phyloP scores from a whole-genome alignment of 2,329 filamentous ascomycete species.

The Trichoderma asperellum region DNA sequence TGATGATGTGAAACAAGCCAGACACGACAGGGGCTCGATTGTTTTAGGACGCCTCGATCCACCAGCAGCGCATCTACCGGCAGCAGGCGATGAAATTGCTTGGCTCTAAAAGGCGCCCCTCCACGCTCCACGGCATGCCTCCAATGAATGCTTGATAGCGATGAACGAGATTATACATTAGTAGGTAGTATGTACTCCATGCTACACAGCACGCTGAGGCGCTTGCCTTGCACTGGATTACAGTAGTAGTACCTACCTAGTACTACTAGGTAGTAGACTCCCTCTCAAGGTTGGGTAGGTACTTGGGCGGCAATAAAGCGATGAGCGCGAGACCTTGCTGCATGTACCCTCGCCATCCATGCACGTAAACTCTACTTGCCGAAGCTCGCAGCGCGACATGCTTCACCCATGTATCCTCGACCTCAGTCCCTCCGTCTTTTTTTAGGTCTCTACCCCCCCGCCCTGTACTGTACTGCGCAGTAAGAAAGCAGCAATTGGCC shows the following conservation, averaged over 20 bases:
- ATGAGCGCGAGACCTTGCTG: background rate
- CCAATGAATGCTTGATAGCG: no score
- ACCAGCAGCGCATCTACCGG: constrained; percentile 3
- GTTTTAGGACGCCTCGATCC: constrained; percentile 10
- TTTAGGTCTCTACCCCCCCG: constrained; percentile 13
- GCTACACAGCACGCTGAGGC: no score
- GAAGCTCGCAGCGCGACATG: background rate
- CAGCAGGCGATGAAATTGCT: background rate
- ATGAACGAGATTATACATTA: background rate
- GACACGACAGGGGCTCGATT: background rate
- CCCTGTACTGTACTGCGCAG: background rate
- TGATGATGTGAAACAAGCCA: constrained; percentile 11
- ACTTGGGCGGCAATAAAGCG: background rate
- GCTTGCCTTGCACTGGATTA: background rate
- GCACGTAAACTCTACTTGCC: background rate
- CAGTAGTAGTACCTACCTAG: no score
- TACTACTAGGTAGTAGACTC: no score
- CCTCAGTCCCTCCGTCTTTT: background rate
- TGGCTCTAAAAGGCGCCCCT: background rate
- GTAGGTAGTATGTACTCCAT: no score
- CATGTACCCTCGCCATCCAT: background rate
- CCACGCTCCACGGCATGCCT: background rate
- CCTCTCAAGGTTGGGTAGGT: no score
- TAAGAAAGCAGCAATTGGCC: background rate
- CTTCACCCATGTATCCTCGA: background rate